A percentile compares a stretch with the other conserved stretches of the same genome.
Evolutionary conservation across 164 flowering plant genomes (phyloP).

Genomic region (Taxillus chinensis): DNA sequence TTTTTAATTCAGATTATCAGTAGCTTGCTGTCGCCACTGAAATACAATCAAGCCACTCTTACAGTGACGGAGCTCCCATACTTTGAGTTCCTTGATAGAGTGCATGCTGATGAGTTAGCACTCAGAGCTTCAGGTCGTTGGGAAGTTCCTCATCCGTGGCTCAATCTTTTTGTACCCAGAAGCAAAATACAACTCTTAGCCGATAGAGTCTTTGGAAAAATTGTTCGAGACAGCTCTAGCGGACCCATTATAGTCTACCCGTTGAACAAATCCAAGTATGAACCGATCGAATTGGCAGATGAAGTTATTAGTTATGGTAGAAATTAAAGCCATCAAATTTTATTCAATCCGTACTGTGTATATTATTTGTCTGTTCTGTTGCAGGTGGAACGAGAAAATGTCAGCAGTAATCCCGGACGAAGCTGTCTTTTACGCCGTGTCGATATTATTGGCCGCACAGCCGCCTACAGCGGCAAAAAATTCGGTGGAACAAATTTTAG

Average conservation of each 20-base stretch:
- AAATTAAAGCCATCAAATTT: not conserved
- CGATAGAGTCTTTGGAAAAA: conserved; percentile 63
- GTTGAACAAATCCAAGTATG: conserved; percentile 67
- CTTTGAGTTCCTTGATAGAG: conserved; percentile 74
- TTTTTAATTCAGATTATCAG: conserved; percentile 45
- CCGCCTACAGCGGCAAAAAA: conserved; percentile 49
- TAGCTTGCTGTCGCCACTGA: conserved; percentile 42
- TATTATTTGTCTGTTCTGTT: conserved; percentile 3
- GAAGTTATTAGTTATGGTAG: not conserved
- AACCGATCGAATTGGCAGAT: not conserved
- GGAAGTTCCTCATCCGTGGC: conserved; percentile 97
- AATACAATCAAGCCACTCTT: conserved; percentile 59
- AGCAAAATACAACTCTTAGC: conserved; percentile 55
- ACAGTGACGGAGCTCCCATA: conserved; percentile 67
- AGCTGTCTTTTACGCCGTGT: conserved; percentile 67
- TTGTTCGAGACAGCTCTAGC: conserved; percentile 52
- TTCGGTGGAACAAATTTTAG: conserved; percentile 40
- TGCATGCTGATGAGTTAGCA: conserved; percentile 62
- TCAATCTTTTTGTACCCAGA: conserved; percentile 78
- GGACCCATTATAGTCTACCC: conserved; percentile 94
- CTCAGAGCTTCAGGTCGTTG: conserved; percentile 66
- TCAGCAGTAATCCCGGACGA: conserved; percentile 81
- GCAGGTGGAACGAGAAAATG: conserved; percentile 72
- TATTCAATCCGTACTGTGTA: too few relatives aligned
- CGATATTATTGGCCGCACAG: conserved; percentile 65